Evolutionary conservation across 768 basidiomycete species (phyloP), one percentile per base, ranked within the genome.

Genomic region (Coprinopsis cinerea): DNA sequence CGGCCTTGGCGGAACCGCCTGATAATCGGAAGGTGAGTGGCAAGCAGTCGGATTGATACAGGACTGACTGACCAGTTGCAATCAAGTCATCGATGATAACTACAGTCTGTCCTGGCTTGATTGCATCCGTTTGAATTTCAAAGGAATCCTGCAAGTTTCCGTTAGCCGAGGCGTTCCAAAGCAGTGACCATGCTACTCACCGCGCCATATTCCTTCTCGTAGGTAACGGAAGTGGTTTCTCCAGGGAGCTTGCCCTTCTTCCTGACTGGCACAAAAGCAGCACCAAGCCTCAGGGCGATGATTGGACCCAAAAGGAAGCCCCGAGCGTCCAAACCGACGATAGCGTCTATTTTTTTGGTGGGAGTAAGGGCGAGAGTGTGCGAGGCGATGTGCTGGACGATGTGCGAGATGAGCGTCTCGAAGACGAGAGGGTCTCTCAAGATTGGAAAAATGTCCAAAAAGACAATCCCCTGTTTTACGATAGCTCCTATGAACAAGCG

Each of bases 191-290:
- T 45, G 14, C 7, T 14, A 68, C 83, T 62, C 57, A 92, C 91
- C n/a, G 67, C 60, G 39, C 93, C 94, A 57, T 97, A 96, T 64
- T 99, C 96, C 73, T 96, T 96, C 66, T 84, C 81, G 57, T 92
- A 99, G 18, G 75, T 76, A 2, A 81, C 85, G 26, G 75, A 73
- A 40, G 83, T 76, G 63, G 85, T 88, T 57, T 81, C 61, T 40
- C 96, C 96, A 4, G 96, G 96, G n/a, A 99, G 76, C 66, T 98
- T 99, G 3, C 93, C 94, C 53, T 72, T 71, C 70, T 99, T 99
- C 52, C 96, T 78, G 27, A 98, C 93, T 1, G 96, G 94, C 2
- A 96, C 92, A 57, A 99, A 99, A 10, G 92, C 90, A 1, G 93
- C 93, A 23, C 91, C 90, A 23, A 99, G 72, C 51, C 95, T 76